These are phyloP conservation scores for Helianthus annuus DNA, from an alignment of 129 eudicot species.

Conservation along the genomic window DNA sequence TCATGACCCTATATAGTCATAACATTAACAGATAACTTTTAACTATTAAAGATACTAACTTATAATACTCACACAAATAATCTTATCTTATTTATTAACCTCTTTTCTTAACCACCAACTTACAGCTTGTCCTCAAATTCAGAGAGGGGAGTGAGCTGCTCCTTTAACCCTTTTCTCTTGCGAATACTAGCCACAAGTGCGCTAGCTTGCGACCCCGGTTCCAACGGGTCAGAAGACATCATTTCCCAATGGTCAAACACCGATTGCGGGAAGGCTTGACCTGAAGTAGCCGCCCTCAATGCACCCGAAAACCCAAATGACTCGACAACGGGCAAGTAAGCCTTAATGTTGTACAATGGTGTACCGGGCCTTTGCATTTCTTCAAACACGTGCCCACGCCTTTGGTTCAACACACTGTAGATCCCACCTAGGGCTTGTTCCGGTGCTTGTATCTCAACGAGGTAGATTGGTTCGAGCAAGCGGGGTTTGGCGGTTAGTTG, in stretches of 20 bases:
- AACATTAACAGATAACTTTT: background rate
- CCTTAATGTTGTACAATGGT: constrained; percentile 21
- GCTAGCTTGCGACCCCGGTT: constrained; percentile 49
- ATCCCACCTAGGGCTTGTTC: constrained; percentile 48
- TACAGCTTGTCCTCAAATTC: constrained; percentile 68
- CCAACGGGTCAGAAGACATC: constrained; percentile 71
- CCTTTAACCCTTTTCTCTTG: constrained; percentile 72
- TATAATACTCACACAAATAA: background rate
- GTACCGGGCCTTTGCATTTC: constrained; percentile 26
- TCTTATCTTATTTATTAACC: background rate
- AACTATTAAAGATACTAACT: background rate
- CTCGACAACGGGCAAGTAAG: constrained; percentile 37
- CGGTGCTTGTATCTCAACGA: constrained; percentile 48
- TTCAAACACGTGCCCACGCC: constrained; percentile 36
- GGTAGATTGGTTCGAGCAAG: constrained; percentile 38
- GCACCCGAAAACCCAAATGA: constrained; percentile 33
- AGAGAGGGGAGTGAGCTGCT: constrained; percentile 69
- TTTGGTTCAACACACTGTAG: constrained; percentile 35
- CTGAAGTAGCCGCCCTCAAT: constrained; percentile 36
- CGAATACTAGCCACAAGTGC: constrained; percentile 47
- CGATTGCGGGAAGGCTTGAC: constrained; percentile 38
- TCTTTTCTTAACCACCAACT: constrained; percentile 7
- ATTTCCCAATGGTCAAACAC: constrained; percentile 75
- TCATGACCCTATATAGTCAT: background rate
- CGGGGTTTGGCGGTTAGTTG: constrained; percentile 45